A percentile compares a stretch with the other conserved stretches of the same genome.
Evolutionary conservation across 208 protist genomes (phyloP).

Genomic region (Leishmania arabica): DNA sequence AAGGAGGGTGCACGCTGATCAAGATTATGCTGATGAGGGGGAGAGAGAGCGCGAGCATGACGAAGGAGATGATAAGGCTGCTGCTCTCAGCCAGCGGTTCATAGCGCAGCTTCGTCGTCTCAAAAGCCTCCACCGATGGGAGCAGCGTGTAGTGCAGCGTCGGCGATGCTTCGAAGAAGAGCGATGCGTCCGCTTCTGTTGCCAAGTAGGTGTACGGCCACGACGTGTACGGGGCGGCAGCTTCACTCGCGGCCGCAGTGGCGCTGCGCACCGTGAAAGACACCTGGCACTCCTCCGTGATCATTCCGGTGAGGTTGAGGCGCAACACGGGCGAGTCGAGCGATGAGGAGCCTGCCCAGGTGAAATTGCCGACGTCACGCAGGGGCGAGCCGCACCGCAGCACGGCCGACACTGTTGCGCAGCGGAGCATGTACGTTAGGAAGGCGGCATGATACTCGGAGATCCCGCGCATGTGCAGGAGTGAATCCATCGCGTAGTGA

Average conservation of each 20-base stretch:
- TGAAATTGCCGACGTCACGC: background rate
- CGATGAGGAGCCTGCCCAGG: slow-evolving; percentile 17
- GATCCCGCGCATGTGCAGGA: slow-evolving; percentile 21
- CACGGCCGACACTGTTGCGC: slow-evolving; percentile 20
- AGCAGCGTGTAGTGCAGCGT: slow-evolving; percentile 12
- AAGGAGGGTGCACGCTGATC: slow-evolving; percentile 5
- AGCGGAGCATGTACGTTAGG: slow-evolving; percentile 31
- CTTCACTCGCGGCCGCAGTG: background rate
- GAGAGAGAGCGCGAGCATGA: slow-evolving; percentile 9
- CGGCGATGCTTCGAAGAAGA: slow-evolving; percentile 20
- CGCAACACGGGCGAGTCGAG: slow-evolving; percentile 18
- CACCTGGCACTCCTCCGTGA: slow-evolving; percentile 15
- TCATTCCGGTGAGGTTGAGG: slow-evolving; percentile 15
- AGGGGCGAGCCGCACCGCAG: slow-evolving; percentile 10
- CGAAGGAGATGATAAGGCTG: slow-evolving; percentile 20
- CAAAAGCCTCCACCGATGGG: slow-evolving; percentile 1
- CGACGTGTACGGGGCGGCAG: slow-evolving; percentile 9
- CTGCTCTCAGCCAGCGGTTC: slow-evolving; percentile 16
- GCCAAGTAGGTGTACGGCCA: slow-evolving; percentile 31
- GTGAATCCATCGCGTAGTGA: slow-evolving; percentile 12
- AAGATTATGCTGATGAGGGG: background rate
- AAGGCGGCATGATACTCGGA: slow-evolving; percentile 27
- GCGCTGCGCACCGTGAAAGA: slow-evolving; percentile 19
- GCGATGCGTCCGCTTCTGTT: slow-evolving; percentile 4
- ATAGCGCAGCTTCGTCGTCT: background rate